Conservation (phyloP, 2,329 filamentous ascomycete species). For the Fusarium foetens region DNA sequence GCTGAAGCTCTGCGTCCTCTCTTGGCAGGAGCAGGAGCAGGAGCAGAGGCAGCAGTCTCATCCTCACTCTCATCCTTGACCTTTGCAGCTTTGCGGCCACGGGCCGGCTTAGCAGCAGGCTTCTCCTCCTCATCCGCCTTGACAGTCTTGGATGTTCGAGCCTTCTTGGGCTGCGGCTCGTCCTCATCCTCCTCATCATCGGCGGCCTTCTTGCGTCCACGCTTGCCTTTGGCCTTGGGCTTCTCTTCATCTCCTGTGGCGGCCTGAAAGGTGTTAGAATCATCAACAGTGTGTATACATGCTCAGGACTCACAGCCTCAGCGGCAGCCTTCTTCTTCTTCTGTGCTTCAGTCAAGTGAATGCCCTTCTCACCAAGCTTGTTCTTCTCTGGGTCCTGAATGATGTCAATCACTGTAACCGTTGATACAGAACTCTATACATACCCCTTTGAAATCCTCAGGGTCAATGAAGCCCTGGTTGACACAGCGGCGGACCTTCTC, state of each 20-base stretch:
- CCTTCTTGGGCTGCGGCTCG: conserved; percentile 51
- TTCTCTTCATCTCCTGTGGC: conserved; percentile 43
- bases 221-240: conserved; percentile 48
- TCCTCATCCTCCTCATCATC: conserved; percentile 50
- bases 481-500: conserved; percentile 79
- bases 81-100: conserved; percentile 38
- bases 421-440: conserved; percentile 49
- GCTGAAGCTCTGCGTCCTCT: conserved; percentile 39
- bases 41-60: conserved; percentile 30
- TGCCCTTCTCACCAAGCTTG: conserved; percentile 72
- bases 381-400: conserved; percentile 79
- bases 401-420: conserved; percentile 12
- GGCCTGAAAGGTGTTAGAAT: conserved; percentile 40
- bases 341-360: conserved; percentile 59
- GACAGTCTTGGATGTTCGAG: conserved; percentile 45
- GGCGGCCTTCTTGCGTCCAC: conserved; percentile 50
- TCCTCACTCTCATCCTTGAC: conserved; percentile 39
- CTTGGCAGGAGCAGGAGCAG: conserved; percentile 44
- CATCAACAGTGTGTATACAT: not conserved
- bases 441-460: conserved; percentile 91
- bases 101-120: conserved; percentile 33
- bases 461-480: conserved; percentile 80
- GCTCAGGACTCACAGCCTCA: conserved; percentile 34
- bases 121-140: conserved; percentile 40
- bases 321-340: conserved; percentile 50